These are phyloP conservation scores for Exophiala sideris DNA, from an alignment of 2,329 filamentous ascomycete genomes.

Conservation along the genomic window DNA sequence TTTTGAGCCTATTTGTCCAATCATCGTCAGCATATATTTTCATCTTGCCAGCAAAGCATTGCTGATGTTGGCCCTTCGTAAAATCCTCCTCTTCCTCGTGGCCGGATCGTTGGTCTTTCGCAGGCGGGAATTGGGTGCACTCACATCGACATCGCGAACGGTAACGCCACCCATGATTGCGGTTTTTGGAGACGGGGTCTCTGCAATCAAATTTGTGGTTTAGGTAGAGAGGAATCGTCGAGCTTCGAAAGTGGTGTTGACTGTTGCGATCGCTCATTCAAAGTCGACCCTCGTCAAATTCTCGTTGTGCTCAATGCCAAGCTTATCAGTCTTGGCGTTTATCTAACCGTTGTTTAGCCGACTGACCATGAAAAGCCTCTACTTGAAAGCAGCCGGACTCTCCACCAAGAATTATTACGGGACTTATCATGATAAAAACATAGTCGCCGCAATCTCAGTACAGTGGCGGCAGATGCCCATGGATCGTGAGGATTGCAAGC, in stretches of 20 bases:
- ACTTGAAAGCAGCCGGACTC: neutral
- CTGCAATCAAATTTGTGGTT: conserved; percentile 20
- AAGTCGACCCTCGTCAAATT: conserved; percentile 7
- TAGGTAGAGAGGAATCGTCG: conserved; percentile 4
- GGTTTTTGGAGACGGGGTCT: conserved; percentile 31
- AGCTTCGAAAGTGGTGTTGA: neutral
- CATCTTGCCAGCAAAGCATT: neutral
- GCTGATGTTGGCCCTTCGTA: neutral
- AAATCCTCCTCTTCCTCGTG: conserved; percentile 11
- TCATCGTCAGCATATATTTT: conserved; percentile 12
- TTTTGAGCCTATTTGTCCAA: conserved; percentile 55
- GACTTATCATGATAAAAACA: too few species aligned
- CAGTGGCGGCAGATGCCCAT: neutral
- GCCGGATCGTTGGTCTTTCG: conserved; percentile 19
- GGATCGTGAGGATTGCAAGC: too few species aligned
- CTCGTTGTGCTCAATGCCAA: conserved; percentile 13
- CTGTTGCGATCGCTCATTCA: conserved; percentile 3
- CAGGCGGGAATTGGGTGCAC: conserved; percentile 32
- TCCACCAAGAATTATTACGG: too few species aligned
- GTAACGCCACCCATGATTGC: conserved; percentile 65
- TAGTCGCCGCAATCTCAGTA: neutral
- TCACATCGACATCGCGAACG: conserved; percentile 65
- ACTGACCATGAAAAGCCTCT: neutral
- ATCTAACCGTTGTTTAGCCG: neutral
- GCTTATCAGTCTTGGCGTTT: conserved; percentile 8